These are phyloP conservation scores for Elongisporangium senticosum DNA, from an alignment of 352 stramenopile genomes.

Conservation along the genomic window DNA sequence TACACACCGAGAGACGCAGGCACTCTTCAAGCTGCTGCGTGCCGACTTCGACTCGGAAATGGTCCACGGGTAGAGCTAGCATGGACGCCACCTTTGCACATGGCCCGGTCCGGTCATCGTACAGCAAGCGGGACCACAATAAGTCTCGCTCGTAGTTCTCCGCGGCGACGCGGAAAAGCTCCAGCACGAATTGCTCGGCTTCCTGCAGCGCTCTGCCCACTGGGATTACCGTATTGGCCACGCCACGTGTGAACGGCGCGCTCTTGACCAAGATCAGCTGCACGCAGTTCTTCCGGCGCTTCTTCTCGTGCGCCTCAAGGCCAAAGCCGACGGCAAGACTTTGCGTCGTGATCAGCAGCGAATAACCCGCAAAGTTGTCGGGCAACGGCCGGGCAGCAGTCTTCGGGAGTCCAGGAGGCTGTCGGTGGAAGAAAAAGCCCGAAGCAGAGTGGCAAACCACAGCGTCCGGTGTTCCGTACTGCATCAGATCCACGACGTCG, in stretches of 20 bases:
- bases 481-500: slow-evolving; percentile 75
- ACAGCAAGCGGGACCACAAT: slow-evolving; percentile 79
- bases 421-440: slow-evolving; percentile 76
- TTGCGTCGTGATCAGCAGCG: slow-evolving; percentile 74
- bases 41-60: slow-evolving; percentile 71
- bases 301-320: slow-evolving; percentile 29
- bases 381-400: slow-evolving; percentile 15
- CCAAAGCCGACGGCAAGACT: slow-evolving; percentile 30
- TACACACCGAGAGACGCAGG: slow-evolving; percentile 75
- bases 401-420: slow-evolving; percentile 21
- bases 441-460: slow-evolving; percentile 72
- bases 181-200: slow-evolving; percentile 66
- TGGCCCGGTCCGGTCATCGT: slow-evolving; percentile 49
- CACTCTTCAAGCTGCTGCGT: slow-evolving; percentile 83
- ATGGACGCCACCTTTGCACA: slow-evolving; percentile 45
- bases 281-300: slow-evolving; percentile 55
- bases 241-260: slow-evolving; percentile 19
- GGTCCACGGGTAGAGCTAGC: slow-evolving; percentile 40
- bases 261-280: slow-evolving; percentile 68
- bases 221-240: slow-evolving; percentile 45
- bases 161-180: slow-evolving; percentile 71
- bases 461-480: slow-evolving; percentile 80
- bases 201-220: slow-evolving; percentile 67
- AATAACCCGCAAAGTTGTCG: slow-evolving; percentile 43
- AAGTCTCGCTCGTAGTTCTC: slow-evolving; percentile 85